Conservation (phyloP, 225 moss, liverwort and hornwort genomes). For the Neckera pumila region DNA sequence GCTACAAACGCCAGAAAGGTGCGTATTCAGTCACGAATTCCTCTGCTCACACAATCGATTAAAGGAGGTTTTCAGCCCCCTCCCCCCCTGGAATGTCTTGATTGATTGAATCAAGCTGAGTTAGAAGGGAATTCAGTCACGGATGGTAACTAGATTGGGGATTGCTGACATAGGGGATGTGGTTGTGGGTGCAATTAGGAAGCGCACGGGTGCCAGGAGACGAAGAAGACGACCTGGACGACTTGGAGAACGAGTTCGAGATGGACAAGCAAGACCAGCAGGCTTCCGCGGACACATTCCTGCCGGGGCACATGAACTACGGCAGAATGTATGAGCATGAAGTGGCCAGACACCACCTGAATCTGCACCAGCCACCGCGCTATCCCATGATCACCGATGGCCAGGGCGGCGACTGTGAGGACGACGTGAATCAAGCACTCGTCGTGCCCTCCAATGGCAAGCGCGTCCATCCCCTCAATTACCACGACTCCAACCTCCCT, state of each 20-base stretch:
- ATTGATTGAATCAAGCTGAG: neutral
- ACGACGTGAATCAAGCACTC: slow-evolving; percentile 68
- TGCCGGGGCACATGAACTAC: slow-evolving; percentile 80
- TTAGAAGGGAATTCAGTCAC: neutral
- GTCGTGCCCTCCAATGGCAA: slow-evolving; percentile 79
- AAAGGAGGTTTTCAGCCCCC: neutral
- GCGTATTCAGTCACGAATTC: neutral
- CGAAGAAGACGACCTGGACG: slow-evolving; percentile 73
- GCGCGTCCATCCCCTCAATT: slow-evolving; percentile 73
- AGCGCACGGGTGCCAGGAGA: slow-evolving; percentile 87
- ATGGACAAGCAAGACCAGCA: slow-evolving; percentile 68
- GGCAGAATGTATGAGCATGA: slow-evolving; percentile 75
- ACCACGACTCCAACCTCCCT: slow-evolving; percentile 68
- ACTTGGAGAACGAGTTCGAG: slow-evolving; percentile 83
- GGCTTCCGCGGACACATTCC: slow-evolving; percentile 42
- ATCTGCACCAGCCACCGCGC: slow-evolving; percentile 57
- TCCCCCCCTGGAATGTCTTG: neutral
- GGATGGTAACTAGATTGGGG: neutral
- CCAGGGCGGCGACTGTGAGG: slow-evolving; percentile 50
- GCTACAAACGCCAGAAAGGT: slow-evolving; percentile 89
- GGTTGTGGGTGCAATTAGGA: slow-evolving; percentile 18
- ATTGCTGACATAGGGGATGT: neutral
- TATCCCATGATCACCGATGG: slow-evolving; percentile 86
- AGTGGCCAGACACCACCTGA: slow-evolving; percentile 59
- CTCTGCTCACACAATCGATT: neutral